phyloP scores from a whole-genome alignment of 75 land plant species.

The Pinus tabuliformis region DNA sequence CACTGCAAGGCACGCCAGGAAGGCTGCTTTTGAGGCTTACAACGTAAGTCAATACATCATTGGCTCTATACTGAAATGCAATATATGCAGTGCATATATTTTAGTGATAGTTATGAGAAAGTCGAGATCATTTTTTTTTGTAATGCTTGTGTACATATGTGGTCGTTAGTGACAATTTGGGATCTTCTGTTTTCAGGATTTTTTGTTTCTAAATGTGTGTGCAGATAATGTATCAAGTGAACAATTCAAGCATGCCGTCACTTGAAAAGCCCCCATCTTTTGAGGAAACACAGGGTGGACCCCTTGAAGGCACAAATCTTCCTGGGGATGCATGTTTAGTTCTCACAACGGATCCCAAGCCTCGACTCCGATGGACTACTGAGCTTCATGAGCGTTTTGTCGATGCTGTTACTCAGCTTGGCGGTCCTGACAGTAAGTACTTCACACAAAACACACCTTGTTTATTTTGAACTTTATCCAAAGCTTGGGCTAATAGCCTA shows the following conservation, averaged over 20 bases:
- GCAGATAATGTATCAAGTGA: constrained; percentile 17
- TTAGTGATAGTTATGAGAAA: background rate
- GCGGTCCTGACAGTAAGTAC: constrained; percentile 56
- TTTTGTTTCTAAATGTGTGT: background rate
- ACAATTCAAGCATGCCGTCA: background rate
- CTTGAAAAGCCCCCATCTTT: constrained; percentile 10
- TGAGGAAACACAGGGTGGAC: constrained; percentile 13
- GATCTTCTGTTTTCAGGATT: background rate
- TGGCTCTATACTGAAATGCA: background rate
- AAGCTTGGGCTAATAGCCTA: background rate
- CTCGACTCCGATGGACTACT: constrained; percentile 65
- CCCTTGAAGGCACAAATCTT: constrained; percentile 17
- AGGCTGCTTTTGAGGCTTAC: background rate
- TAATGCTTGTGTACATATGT: background rate
- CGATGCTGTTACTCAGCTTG: constrained; percentile 61
- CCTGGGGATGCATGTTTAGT: constrained; percentile 30
- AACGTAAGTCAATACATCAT: background rate
- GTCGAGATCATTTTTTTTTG: background rate
- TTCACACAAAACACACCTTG: background rate
- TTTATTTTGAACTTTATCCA: background rate
- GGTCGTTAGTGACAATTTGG: background rate
- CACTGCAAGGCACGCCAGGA: background rate
- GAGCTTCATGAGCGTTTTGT: constrained; percentile 67
- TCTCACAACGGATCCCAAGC: constrained; percentile 57
- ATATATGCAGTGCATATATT: background rate